phyloP scores from a whole-genome alignment of 495 filamentous ascomycete species.

The Aspergillus kassunensis region DNA sequence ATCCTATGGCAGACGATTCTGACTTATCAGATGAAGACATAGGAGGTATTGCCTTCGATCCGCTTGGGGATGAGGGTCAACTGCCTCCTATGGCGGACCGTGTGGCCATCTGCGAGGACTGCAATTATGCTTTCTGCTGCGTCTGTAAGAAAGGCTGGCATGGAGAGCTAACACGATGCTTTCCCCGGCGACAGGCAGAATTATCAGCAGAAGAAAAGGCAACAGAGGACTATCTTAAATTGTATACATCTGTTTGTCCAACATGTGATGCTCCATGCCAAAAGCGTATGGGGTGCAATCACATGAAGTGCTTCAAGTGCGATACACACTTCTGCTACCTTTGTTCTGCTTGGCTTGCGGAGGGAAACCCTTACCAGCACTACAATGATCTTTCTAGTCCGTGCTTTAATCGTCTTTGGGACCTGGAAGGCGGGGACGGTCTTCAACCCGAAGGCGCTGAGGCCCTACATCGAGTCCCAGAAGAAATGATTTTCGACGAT shows the following conservation, averaged over 20 bases:
- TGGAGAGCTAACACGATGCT: constrained; percentile 67
- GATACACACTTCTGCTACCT: constrained; percentile 94
- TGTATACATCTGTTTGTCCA: constrained; percentile 85
- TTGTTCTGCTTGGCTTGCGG: constrained; percentile 79
- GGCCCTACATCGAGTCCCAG: constrained; percentile 39
- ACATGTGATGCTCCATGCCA: constrained; percentile 81
- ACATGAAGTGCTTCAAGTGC: constrained; percentile 94
- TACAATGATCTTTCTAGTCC: constrained; percentile 65
- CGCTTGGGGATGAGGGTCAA: constrained; percentile 32
- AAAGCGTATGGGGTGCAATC: constrained; percentile 94
- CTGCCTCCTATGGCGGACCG: constrained; percentile 51
- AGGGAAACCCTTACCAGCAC: constrained; percentile 79
- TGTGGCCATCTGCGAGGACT: constrained; percentile 83
- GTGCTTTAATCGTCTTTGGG: constrained; percentile 87
- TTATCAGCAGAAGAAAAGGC: constrained; percentile 80
- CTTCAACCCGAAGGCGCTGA: constrained; percentile 42
- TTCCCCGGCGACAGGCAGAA: constrained; percentile 56
- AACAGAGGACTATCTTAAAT: constrained; percentile 71
- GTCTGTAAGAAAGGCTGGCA: constrained; percentile 80
- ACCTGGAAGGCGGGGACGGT: constrained; percentile 80
- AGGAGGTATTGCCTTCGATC: constrained; percentile 25
- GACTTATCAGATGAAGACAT: constrained; percentile 47
- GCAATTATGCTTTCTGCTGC: constrained; percentile 86
- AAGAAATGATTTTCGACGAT: constrained; percentile 37
- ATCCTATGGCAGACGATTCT: constrained; percentile 47